Evolutionary conservation across 768 basidiomycete genomes (phyloP).

Genomic region (Thelephora ganbajun): DNA sequence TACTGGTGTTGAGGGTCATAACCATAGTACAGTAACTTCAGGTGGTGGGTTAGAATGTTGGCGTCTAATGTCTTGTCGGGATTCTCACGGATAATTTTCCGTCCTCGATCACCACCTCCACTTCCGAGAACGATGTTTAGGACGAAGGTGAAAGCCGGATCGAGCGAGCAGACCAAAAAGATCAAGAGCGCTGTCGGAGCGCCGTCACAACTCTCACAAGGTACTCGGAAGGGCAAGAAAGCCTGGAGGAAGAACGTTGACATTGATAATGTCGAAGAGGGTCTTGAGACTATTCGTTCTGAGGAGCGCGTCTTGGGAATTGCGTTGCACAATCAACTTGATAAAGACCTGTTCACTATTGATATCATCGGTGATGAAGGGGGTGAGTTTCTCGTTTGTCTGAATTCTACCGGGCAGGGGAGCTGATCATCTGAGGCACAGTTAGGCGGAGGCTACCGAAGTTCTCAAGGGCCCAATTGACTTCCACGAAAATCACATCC

Average conservation of each 20-base stretch:
- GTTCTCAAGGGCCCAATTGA: constrained; percentile 39
- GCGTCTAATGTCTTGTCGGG: too few species aligned
- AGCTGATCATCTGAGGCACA: constrained; percentile 13
- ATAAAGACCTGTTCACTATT: constrained; percentile 67
- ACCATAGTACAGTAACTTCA: too few species aligned
- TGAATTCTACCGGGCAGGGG: background rate
- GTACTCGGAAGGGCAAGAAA: constrained; percentile 80
- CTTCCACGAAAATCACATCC: constrained; percentile 65
- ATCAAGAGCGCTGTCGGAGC: constrained; percentile 26
- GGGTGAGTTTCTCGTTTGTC: constrained; percentile 22
- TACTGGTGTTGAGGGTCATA: too few species aligned
- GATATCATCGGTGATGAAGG: constrained; percentile 70
- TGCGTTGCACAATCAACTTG: constrained; percentile 47
- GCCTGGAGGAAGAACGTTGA: constrained; percentile 93
- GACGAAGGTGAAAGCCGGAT: background rate
- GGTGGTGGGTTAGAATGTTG: too few species aligned
- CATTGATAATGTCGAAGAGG: constrained; percentile 63
- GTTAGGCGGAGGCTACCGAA: constrained; percentile 47
- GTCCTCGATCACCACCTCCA: too few species aligned
- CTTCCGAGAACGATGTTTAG: too few species aligned
- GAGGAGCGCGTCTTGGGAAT: constrained; percentile 70
- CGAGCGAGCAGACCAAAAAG: background rate
- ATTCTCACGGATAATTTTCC: too few species aligned
- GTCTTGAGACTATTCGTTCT: constrained; percentile 60
- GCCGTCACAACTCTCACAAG: constrained; percentile 49